A percentile compares a stretch with the other conserved stretches of the same genome.
Conservation (phyloP, 805 yeast species). For the Yarrowia bubula region DNA sequence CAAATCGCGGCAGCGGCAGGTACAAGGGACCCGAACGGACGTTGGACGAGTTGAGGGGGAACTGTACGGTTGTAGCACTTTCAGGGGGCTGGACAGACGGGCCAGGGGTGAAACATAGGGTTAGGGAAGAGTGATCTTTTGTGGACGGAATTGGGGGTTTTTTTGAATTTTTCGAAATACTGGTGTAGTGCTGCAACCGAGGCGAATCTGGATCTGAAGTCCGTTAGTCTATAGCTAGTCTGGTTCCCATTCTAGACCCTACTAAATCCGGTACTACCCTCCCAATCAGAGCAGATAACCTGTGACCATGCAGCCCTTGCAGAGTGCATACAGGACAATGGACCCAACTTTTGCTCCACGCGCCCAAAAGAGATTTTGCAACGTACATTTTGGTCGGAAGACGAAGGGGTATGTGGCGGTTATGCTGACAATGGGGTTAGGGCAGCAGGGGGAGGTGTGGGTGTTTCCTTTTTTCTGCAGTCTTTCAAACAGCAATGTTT, state of each 20-base stretch:
- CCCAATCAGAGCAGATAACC: background rate
- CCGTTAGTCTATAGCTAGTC: background rate
- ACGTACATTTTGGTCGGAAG: background rate
- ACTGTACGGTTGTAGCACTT: background rate
- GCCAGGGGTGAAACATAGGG: background rate
- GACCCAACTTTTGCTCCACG: background rate
- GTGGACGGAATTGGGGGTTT: too few relatives aligned
- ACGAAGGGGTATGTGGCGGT: background rate
- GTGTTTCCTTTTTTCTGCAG: too few relatives aligned
- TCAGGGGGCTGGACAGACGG: background rate
- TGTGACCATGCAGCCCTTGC: slow-evolving; percentile 1
- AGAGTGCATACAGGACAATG: slow-evolving; percentile 1
- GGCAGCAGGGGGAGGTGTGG: background rate
- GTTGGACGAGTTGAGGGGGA: background rate
- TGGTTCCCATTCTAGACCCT: background rate
- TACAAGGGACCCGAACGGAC: background rate
- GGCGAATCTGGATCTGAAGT: background rate
- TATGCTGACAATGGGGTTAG: background rate
- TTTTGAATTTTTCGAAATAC: background rate
- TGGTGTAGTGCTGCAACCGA: background rate
- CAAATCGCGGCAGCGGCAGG: background rate
- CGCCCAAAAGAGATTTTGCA: background rate
- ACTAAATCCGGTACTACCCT: background rate
- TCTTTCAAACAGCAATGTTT: background rate
- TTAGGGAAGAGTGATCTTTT: background rate